Conservation (phyloP, 371 early-diverging fungal species). For the Actinomortierella ambigua region DNA sequence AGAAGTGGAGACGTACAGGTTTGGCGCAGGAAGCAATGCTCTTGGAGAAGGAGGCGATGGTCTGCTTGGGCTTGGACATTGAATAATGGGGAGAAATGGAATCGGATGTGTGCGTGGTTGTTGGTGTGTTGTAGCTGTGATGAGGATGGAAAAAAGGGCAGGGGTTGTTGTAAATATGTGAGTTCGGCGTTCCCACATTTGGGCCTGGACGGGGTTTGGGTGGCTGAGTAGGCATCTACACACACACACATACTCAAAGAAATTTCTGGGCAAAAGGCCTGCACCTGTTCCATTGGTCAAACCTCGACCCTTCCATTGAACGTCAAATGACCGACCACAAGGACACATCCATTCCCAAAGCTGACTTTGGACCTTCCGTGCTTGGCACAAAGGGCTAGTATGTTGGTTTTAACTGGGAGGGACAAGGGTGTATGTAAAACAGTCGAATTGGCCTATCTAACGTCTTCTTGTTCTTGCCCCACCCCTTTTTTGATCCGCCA, state of each 20-base stretch:
- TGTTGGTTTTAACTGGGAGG: constrained; percentile 11
- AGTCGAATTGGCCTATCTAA: too few relatives aligned
- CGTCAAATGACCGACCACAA: not conserved
- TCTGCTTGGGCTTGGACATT: constrained; percentile 43
- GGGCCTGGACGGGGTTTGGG: too few relatives aligned
- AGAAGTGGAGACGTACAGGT: constrained; percentile 17
- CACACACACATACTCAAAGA: too few relatives aligned
- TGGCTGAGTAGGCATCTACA: too few relatives aligned
- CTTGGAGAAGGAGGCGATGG: constrained; percentile 36
- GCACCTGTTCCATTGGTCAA: too few relatives aligned
- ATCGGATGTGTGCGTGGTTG: too few relatives aligned
- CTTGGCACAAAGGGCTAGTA: constrained; percentile 83
- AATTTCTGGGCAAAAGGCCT: too few relatives aligned
- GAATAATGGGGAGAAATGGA: too few relatives aligned
- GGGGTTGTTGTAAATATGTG: too few relatives aligned
- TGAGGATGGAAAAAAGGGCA: not conserved
- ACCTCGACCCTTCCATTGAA: too few relatives aligned
- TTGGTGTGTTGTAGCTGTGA: not conserved
- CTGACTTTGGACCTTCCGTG: constrained; percentile 73
- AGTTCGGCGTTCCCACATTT: too few relatives aligned
- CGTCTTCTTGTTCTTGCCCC: too few relatives aligned
- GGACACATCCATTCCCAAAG: constrained; percentile 29
- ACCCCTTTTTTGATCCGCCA: not conserved
- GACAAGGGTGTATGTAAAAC: not conserved
- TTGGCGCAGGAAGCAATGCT: constrained; percentile 30